These are phyloP conservation scores for Acacia concinna DNA, from an alignment of 331 rosid species.

Conservation along the genomic window DNA sequence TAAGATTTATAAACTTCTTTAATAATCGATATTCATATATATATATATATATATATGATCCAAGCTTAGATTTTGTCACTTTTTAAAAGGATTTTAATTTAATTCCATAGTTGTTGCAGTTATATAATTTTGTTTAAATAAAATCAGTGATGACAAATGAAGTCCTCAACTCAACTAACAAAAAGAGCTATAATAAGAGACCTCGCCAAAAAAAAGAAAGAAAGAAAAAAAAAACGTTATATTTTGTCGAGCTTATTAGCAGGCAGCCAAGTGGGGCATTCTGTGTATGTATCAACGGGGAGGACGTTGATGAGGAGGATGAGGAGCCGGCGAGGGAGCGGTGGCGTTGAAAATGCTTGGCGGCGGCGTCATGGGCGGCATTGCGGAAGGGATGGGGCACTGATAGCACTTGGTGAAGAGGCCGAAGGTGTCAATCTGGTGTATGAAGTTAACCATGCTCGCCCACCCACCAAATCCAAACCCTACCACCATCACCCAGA, in stretches of 20 bases:
- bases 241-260: neutral
- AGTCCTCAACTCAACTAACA: neutral
- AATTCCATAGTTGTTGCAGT: neutral
- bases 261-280: neutral
- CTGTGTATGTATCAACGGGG: neutral
- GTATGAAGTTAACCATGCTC: slow-evolving; percentile 67
- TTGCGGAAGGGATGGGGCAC: slow-evolving; percentile 34
- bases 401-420: slow-evolving; percentile 85
- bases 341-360: neutral
- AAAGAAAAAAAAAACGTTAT: neutral
- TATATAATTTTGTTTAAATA: neutral
- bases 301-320: neutral
- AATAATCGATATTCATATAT: neutral
- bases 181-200: neutral
- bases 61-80: neutral
- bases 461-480: slow-evolving; percentile 91
- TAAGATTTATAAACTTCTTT: neutral
- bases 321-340: slow-evolving; percentile 10
- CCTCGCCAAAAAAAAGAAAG: neutral
- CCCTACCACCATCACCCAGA: slow-evolving; percentile 75
- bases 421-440: slow-evolving; percentile 84
- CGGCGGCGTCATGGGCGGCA: neutral
- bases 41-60: neutral
- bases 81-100: neutral
- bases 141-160: neutral